phyloP scores from a whole-genome alignment of 2,329 filamentous ascomycete genomes.

The Lecanosticta acicola region DNA sequence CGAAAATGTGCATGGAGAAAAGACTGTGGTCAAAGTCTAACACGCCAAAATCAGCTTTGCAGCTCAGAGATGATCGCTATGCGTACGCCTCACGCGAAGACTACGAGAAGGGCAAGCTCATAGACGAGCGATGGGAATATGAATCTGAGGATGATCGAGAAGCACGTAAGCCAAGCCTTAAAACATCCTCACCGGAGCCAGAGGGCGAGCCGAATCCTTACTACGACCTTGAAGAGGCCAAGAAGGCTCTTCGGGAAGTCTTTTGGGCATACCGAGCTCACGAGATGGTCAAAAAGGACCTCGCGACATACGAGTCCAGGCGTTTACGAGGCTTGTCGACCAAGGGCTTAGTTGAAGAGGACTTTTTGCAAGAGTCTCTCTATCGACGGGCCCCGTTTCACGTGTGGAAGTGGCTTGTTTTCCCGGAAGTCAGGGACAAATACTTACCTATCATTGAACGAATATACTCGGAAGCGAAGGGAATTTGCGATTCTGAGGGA shows the following conservation, averaged over 20 bases:
- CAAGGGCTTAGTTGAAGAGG: constrained; percentile 4
- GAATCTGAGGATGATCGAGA: too few relatives aligned
- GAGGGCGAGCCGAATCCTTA: constrained; percentile 19
- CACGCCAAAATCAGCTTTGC: constrained; percentile 21
- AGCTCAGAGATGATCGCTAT: constrained; percentile 23
- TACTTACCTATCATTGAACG: constrained; percentile 23
- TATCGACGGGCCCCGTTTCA: constrained; percentile 3
- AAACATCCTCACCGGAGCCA: constrained; percentile 3
- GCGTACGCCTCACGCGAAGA: constrained; percentile 21
- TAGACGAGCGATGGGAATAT: too few relatives aligned
- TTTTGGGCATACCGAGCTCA: constrained; percentile 22
- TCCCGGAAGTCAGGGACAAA: constrained; percentile 23
- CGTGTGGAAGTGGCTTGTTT: constrained; percentile 21
- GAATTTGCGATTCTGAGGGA: constrained; percentile 25
- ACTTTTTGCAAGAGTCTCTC: constrained; percentile 12
- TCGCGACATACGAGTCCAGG: not conserved
- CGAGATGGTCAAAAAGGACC: not conserved
- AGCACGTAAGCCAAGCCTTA: constrained; percentile 7
- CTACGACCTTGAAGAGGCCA: constrained; percentile 20
- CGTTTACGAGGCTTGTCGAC: not conserved
- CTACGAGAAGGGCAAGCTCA: constrained; percentile 17
- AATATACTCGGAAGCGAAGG: constrained; percentile 23
- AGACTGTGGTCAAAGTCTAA: constrained; percentile 21
- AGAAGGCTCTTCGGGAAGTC: constrained; percentile 20
- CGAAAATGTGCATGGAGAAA: constrained; percentile 23